Percentiles rank a stretch among this genome's conserved stretches.
phyloP scores from a whole-genome alignment of 2,329 filamentous ascomycete species.

The Claviceps sorghi region DNA sequence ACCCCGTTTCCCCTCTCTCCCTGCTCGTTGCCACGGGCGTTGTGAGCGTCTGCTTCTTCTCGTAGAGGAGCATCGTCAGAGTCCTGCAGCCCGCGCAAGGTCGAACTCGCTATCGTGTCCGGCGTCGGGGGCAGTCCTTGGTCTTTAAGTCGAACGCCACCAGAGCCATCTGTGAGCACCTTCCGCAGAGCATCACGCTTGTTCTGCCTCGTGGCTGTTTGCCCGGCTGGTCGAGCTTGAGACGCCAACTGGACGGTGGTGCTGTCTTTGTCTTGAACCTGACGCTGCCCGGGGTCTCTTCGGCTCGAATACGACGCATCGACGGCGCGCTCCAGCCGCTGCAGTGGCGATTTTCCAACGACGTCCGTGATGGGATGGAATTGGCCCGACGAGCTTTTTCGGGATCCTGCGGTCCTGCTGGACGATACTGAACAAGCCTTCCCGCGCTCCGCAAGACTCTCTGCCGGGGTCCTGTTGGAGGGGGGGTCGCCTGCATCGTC shows the following conservation, averaged over 20 bases:
- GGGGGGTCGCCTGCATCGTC: constrained; percentile 12
- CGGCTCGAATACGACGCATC: constrained; percentile 16
- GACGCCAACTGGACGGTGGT: constrained; percentile 7
- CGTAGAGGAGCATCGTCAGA: constrained; percentile 33
- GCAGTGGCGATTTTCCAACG: constrained; percentile 23
- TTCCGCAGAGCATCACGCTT: constrained; percentile 33
- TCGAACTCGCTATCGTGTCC: constrained; percentile 44
- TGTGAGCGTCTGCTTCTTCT: constrained; percentile 10
- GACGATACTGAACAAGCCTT: constrained; percentile 1
- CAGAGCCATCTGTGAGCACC: constrained; percentile 33
- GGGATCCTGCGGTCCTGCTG: constrained; percentile 5
- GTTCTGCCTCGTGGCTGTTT: constrained; percentile 25
- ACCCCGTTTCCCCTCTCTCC: constrained; percentile 20
- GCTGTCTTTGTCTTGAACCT: constrained; percentile 14
- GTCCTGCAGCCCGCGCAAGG: constrained; percentile 33
- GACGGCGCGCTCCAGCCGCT: constrained; percentile 33
- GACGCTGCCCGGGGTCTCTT: constrained; percentile 17
- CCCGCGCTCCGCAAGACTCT: neutral
- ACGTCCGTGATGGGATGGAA: constrained; percentile 31
- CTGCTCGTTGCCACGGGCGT: constrained; percentile 6
- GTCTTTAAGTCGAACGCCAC: constrained; percentile 25
- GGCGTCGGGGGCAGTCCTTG: constrained; percentile 41
- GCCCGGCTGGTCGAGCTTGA: constrained; percentile 10
- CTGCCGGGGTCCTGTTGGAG: neutral
- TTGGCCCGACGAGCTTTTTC: constrained; percentile 17